phyloP scores from a whole-genome alignment of 2,329 filamentous ascomycete genomes.

The Xenosphaeropsis pyriputrescens region DNA sequence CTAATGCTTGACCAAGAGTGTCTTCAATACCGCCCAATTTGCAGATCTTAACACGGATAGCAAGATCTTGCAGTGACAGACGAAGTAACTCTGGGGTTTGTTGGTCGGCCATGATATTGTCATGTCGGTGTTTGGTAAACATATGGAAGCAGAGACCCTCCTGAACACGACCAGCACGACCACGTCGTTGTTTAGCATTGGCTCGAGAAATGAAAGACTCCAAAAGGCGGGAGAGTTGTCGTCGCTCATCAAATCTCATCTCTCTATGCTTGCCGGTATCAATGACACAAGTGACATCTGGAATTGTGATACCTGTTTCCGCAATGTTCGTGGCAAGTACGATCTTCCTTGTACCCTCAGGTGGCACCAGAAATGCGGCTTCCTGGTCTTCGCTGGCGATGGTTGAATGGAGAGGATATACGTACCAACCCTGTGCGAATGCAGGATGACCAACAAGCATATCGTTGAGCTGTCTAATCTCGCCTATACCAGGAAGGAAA shows the following conservation, averaged over 20 bases:
- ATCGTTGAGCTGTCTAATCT: constrained; percentile 81
- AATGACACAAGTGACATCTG: constrained; percentile 92
- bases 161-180: constrained; percentile 89
- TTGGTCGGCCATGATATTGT: constrained; percentile 73
- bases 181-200: constrained; percentile 88
- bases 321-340: constrained; percentile 97
- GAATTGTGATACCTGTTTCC: constrained; percentile 96
- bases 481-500: constrained; percentile 87
- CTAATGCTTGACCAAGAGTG: constrained; percentile 74
- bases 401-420: constrained; percentile 84
- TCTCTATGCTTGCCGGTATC: constrained; percentile 95
- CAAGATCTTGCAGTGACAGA: constrained; percentile 83
- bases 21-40: constrained; percentile 88
- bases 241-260: constrained; percentile 89
- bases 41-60: constrained; percentile 94
- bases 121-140: constrained; percentile 82
- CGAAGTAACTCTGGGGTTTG: constrained; percentile 95
- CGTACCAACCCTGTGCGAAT: constrained; percentile 65
- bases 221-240: constrained; percentile 78
- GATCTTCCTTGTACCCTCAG: constrained; percentile 73
- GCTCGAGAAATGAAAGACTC: constrained; percentile 93
- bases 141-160: constrained; percentile 91
- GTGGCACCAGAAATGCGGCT: constrained; percentile 76
- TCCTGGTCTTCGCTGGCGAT: constrained; percentile 97
- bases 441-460: constrained; percentile 62